Evolutionary conservation across 345 rosid species (phyloP).

Genomic region (Euphorbia lathyris): DNA sequence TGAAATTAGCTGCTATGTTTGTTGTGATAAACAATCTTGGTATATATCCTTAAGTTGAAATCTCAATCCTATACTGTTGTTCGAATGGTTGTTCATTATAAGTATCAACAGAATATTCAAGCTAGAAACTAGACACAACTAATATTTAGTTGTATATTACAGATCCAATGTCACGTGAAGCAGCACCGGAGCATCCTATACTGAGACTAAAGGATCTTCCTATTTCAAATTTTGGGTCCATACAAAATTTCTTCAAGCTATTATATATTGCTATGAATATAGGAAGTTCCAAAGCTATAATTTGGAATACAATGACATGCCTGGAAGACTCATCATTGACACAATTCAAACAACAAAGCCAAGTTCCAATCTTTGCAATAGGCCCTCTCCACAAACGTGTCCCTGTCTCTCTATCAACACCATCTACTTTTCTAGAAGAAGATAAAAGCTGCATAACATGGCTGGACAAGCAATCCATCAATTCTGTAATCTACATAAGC

Average conservation of each 20-base stretch:
- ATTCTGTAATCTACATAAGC: background rate
- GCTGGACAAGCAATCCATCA: background rate
- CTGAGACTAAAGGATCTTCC: conserved; percentile 27
- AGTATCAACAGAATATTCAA: no score
- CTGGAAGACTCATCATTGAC: conserved; percentile 27
- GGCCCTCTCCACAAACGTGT: conserved; percentile 30
- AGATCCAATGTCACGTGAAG: background rate
- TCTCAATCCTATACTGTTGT: no score
- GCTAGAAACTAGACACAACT: no score
- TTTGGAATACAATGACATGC: conserved; percentile 27
- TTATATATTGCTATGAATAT: background rate
- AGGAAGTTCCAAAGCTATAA: conserved; percentile 7
- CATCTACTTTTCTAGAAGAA: conserved; percentile 13
- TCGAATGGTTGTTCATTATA: no score
- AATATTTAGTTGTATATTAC: background rate
- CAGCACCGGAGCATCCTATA: conserved; percentile 15
- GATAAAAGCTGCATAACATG: conserved; percentile 13
- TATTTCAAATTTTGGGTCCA: no score
- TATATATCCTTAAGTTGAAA: no score
- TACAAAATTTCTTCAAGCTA: conserved; percentile 15
- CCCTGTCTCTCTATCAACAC: background rate
- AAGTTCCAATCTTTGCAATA: conserved; percentile 17
- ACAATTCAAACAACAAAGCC: conserved; percentile 9
- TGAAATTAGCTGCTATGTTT: no score
- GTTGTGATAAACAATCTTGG: no score